Percentiles rank a stretch among this genome's conserved stretches.
Evolutionary conservation across 129 eudicot species (phyloP).

Genomic region (Pittosporum tobira): DNA sequence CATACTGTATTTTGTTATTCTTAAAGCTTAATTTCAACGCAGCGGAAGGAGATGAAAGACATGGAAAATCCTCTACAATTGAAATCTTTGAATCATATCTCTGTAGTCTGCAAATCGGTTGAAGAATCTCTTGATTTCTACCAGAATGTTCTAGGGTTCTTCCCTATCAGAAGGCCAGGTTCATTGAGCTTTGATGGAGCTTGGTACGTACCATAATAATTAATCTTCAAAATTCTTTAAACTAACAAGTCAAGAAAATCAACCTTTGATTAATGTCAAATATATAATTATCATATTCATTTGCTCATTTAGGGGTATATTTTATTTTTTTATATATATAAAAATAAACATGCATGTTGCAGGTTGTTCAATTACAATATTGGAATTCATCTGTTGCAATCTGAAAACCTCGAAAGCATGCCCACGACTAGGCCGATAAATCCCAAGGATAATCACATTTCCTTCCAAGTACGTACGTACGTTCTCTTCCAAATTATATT

Average conservation of each 20-base stretch:
- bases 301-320: not conserved
- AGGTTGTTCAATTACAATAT: slow-evolving; percentile 26
- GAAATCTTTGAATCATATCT: slow-evolving; percentile 19
- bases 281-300: no score
- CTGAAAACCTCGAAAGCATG: slow-evolving; percentile 14
- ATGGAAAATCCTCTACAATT: slow-evolving; percentile 11
- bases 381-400: slow-evolving; percentile 27
- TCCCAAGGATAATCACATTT: slow-evolving; percentile 24
- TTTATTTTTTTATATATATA: not conserved
- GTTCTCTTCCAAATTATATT: no score
- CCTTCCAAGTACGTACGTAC: slow-evolving; percentile 31
- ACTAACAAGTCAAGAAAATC: no score
- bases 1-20: no score
- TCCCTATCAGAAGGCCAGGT: slow-evolving; percentile 20
- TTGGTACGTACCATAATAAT: slow-evolving; percentile 12
- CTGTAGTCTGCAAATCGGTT: slow-evolving; percentile 16
- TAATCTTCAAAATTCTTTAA: no score
- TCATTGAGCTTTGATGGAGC: slow-evolving; percentile 20
- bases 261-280: no score
- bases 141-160: slow-evolving; percentile 24
- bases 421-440: slow-evolving; percentile 14
- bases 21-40: no score
- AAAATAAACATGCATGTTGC: no score
- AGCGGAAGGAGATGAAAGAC: slow-evolving; percentile 11
- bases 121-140: slow-evolving; percentile 20